phyloP scores from a whole-genome alignment of 768 basidiomycete species.

The Lentinula sp. region DNA sequence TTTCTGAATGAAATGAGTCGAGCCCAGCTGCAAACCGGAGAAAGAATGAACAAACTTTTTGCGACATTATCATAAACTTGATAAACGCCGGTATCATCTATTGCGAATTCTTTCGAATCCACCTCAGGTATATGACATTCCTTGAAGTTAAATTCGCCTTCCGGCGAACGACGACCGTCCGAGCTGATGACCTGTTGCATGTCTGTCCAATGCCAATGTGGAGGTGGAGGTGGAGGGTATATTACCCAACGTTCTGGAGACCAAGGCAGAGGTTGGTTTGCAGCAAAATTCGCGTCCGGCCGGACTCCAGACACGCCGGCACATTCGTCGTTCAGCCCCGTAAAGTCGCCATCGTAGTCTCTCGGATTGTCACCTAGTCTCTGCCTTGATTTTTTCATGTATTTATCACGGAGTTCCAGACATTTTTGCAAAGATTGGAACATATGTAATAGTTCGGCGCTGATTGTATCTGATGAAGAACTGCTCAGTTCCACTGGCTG shows the following conservation, averaged over 20 bases:
- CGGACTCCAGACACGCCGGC: constrained; percentile 64
- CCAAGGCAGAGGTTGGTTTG: constrained; percentile 14
- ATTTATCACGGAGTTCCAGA: constrained; percentile 91
- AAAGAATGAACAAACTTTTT: constrained; percentile 18
- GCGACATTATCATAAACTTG: constrained; percentile 62
- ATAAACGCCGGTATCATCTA: constrained; percentile 89
- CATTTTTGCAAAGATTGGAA: constrained; percentile 77
- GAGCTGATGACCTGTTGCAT: constrained; percentile 39
- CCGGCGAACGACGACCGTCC: constrained; percentile 23
- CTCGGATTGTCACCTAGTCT: constrained; percentile 92
- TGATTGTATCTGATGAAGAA: constrained; percentile 24
- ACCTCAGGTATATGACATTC: constrained; percentile 69
- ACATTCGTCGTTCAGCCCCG: constrained; percentile 55
- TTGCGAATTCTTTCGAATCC: constrained; percentile 57
- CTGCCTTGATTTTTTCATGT: constrained; percentile 83
- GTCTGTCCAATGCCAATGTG: constrained; percentile 89
- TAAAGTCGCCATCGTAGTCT: constrained; percentile 80
- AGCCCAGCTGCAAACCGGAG: neutral
- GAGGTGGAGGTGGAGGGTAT: constrained; percentile 89
- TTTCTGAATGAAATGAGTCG: constrained; percentile 9
- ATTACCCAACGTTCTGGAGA: constrained; percentile 71
- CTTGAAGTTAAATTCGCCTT: constrained; percentile 61
- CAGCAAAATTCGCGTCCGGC: constrained; percentile 45
- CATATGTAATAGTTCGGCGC: constrained; percentile 45
- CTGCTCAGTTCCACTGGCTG: neutral